Evolutionary conservation across 306 rosid species (phyloP), one percentile per base, ranked within the genome.

Genomic region (Castanospermum australe): DNA sequence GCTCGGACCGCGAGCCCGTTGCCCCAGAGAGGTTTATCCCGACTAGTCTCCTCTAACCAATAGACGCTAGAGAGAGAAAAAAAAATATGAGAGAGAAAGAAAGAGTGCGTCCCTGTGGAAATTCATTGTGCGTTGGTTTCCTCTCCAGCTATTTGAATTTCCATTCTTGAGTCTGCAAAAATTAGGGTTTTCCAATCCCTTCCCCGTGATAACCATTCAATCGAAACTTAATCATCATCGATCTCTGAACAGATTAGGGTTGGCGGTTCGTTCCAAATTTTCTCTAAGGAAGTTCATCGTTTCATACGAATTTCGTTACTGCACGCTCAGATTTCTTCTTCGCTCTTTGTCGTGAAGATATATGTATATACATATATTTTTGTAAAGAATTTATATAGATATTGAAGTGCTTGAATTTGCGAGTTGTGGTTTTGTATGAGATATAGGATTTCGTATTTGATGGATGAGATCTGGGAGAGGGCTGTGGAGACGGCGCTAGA

Each of bases 381-480:
- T n/a, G n/a, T n/a, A n/a, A n/a, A n/a, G n/a, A n/a, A n/a, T n/a
- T n/a, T n/a, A n/a, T n/a, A n/a, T n/a, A n/a, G n/a, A n/a, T n/a
- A n/a, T n/a, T n/a, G 1, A 42, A 57, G 68, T 11, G 38, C 5
- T 42, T 25, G 12, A 11, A 42, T 44, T 6, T 75, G 28, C 8
- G 25, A 5, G 33, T 30, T 30, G 56, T 35, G 7, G 68, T 66
- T 80, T 86, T 87, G 80, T 86, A 88, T 91, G 90, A 83, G 88
- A 89, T 80, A 84, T 79, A 83, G 73, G 81, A 83, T 71, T 64
- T 73, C 84, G 55, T 81, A 85, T 88, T 91, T 89, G 82, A 93
- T 93, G 98, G 98, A 93, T 74, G 98, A 91, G 97, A 93, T 93
- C 90, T 93, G 98, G 98, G 98, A 93, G 83, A 85, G 91, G 60